Evolutionary conservation across 192 early-diverging fungal genomes (phyloP).

Genomic region (Entomortierella parvispora): DNA sequence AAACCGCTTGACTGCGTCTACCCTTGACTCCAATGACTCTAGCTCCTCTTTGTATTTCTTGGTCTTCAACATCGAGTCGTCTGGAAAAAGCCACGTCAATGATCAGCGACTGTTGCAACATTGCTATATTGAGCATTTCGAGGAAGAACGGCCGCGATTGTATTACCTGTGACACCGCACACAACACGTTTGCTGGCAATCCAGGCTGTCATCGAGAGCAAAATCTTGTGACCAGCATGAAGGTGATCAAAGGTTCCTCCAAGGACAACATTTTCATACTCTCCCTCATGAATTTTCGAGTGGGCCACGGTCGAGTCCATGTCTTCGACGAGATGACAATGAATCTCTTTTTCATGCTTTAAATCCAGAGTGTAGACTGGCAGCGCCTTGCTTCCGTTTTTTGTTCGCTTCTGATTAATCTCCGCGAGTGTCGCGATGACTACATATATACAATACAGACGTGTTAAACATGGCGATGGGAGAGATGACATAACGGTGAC

Average conservation of each 20-base stretch:
- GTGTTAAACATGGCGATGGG: neutral
- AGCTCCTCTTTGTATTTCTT: slow-evolving; percentile 79
- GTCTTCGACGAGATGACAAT: slow-evolving; percentile 20
- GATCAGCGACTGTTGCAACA: neutral
- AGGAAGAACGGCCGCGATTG: neutral
- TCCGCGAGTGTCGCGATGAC: neutral
- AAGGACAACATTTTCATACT: slow-evolving; percentile 69
- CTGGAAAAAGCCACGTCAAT: slow-evolving; percentile 23
- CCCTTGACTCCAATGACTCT: slow-evolving; percentile 70
- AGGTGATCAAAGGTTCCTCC: slow-evolving; percentile 99
- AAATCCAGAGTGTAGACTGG: slow-evolving; percentile 18
- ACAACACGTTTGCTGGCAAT: slow-evolving; percentile 69
- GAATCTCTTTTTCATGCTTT: slow-evolving; percentile 1
- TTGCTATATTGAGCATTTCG: neutral
- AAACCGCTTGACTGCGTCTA: slow-evolving; percentile 69
- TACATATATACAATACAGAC: neutral
- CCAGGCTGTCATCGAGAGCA: slow-evolving; percentile 84
- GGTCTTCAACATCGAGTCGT: slow-evolving; percentile 69
- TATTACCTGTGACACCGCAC: slow-evolving; percentile 80
- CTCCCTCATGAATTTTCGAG: slow-evolving; percentile 14
- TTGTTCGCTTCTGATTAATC: slow-evolving; percentile 14
- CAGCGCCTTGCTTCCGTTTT: slow-evolving; percentile 1
- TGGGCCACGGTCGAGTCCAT: slow-evolving; percentile 18
- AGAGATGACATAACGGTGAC: neutral
- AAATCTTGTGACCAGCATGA: slow-evolving; percentile 94